A percentile compares a stretch with the other conserved stretches of the same genome.
Conservation (phyloP, 2,329 filamentous ascomycete genomes). For the Colletotrichum sp. region DNA sequence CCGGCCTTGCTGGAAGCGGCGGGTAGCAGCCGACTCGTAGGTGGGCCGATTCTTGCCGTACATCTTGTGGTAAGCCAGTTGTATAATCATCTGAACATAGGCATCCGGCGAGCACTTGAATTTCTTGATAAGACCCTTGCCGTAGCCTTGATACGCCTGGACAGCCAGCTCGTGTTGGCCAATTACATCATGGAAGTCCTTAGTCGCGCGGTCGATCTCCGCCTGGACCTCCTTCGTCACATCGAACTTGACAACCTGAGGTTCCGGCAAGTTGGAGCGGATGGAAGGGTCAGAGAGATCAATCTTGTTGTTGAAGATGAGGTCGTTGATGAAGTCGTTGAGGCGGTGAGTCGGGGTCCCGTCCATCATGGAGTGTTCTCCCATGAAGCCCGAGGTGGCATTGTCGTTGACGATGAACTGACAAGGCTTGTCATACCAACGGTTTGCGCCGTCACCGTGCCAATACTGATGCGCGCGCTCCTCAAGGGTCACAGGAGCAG, state of each 20-base stretch:
- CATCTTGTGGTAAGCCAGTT: conserved; percentile 98
- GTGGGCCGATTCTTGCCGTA: conserved; percentile 97
- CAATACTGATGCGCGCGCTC: conserved; percentile 97
- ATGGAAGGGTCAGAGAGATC: conserved; percentile 81
- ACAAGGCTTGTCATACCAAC: conserved; percentile 97
- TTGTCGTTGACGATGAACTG: conserved; percentile 99
- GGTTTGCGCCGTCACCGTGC: conserved; percentile 95
- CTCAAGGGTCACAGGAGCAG: conserved; percentile 88
- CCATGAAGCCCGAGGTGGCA: conserved; percentile 95
- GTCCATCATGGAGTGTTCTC: conserved; percentile 99
- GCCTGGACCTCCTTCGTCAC: conserved; percentile 75
- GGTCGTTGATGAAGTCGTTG: conserved; percentile 91
- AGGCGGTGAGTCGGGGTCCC: conserved; percentile 96
- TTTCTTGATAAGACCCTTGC: conserved; percentile 98
- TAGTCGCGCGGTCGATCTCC: conserved; percentile 79
- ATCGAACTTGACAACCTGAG: conserved; percentile 77
- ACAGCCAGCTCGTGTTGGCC: conserved; percentile 89
- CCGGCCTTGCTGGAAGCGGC: conserved; percentile 93
- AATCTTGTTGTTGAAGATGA: conserved; percentile 93
- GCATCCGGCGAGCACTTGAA: conserved; percentile 98
- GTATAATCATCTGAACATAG: conserved; percentile 98
- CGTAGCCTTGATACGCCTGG: conserved; percentile 96
- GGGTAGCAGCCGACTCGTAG: conserved; percentile 94
- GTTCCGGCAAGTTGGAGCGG: conserved; percentile 85
- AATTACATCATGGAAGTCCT: conserved; percentile 83